Conservation (phyloP, 306 rosid species). For the Pyrus pyrifolia region DNA sequence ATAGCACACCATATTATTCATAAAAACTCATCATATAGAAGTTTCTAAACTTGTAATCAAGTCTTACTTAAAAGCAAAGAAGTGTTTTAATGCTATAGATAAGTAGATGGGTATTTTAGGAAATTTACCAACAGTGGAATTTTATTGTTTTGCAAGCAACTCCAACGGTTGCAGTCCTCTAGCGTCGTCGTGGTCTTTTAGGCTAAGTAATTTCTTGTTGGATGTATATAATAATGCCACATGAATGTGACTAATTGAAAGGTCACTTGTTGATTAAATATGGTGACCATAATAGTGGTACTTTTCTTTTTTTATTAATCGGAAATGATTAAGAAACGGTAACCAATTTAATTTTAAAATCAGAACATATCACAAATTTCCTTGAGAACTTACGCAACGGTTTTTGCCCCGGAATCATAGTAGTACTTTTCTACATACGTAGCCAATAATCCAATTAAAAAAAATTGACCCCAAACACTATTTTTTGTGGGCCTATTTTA, state of each 20-base stretch:
- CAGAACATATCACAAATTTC: too few relatives aligned
- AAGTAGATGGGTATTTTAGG: background rate
- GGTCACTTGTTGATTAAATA: background rate
- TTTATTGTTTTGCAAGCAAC: background rate
- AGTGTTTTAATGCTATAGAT: background rate
- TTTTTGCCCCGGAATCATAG: too few relatives aligned
- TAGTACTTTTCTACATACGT: background rate
- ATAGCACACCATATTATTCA: too few relatives aligned
- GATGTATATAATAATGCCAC: background rate
- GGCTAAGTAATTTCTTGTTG: background rate
- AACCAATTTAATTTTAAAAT: too few relatives aligned
- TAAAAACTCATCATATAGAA: too few relatives aligned
- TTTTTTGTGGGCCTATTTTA: constrained; percentile 12
- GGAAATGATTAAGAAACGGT: too few relatives aligned
- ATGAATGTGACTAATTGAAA: background rate
- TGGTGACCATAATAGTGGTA: background rate
- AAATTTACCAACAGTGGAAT: background rate
- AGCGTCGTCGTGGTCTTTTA: background rate
- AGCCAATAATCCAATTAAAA: background rate
- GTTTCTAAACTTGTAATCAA: too few relatives aligned
- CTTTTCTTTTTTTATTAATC: too few relatives aligned
- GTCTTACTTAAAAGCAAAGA: too few relatives aligned
- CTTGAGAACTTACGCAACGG: too few relatives aligned
- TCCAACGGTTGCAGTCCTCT: background rate
- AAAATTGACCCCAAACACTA: background rate